Evolutionary conservation across 2,329 filamentous ascomycete genomes (phyloP).

Genomic region (Botryotinia convoluta): DNA sequence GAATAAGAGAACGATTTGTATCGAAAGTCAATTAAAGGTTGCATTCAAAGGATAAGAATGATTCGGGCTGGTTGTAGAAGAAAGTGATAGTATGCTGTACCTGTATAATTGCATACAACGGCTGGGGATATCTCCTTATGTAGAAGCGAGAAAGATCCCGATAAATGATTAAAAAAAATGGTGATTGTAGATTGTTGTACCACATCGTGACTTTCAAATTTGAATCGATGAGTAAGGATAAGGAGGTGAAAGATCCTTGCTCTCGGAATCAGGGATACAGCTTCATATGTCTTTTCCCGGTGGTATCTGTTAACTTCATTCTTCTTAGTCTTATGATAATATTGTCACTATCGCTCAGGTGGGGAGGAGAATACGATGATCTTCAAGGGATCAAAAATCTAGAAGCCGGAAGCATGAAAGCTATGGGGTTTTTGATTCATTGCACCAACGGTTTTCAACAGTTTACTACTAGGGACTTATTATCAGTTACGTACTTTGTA

Average conservation of each 20-base stretch:
- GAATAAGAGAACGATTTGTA: constrained; percentile 14
- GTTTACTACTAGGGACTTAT: background rate
- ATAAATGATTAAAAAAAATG: background rate
- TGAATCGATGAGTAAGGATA: constrained; percentile 7
- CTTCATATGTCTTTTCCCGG: constrained; percentile 8
- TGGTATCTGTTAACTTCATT: background rate
- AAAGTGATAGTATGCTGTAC: constrained; percentile 18
- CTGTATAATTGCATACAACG: constrained; percentile 13
- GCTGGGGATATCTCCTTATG: constrained; percentile 16
- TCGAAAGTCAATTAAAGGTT: constrained; percentile 1
- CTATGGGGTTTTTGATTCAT: constrained; percentile 3
- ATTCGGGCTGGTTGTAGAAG: background rate
- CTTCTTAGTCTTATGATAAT: background rate
- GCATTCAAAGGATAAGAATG: constrained; percentile 12
- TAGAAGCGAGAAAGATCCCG: constrained; percentile 17
- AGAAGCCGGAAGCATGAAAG: constrained; percentile 14
- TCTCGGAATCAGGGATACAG: constrained; percentile 12
- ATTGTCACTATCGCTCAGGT: background rate
- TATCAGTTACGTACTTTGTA: constrained; percentile 15
- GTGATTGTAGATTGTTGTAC: constrained; percentile 1
- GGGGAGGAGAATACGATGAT: constrained; percentile 16
- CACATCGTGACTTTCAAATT: constrained; percentile 15
- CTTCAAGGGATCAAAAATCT: constrained; percentile 9
- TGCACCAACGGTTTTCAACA: constrained; percentile 13
- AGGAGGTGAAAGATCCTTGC: constrained; percentile 9